Evolutionary conservation across 139 green algal genomes (phyloP).

Genomic region (Chlamydomonas sp.): DNA sequence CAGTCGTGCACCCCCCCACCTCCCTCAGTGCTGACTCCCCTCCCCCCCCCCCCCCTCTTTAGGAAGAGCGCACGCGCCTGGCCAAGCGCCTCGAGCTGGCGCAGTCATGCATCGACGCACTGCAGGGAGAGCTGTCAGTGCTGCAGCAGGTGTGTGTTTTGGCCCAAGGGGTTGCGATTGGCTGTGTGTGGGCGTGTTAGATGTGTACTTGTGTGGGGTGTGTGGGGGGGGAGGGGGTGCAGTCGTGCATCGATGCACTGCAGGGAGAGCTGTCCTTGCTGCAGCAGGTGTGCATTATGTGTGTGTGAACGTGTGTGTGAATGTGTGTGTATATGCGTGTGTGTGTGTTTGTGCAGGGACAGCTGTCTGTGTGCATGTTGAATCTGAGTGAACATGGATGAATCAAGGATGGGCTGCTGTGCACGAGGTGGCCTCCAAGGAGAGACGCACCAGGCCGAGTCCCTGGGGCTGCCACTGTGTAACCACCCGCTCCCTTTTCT

Average conservation of each 20-base stretch:
- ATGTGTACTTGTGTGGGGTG: too few relatives aligned
- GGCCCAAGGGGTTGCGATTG: constrained; percentile 2
- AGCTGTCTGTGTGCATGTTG: constrained; percentile 12
- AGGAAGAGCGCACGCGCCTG: constrained; percentile 10
- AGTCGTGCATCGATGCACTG: constrained; percentile 19
- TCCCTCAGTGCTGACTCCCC: not conserved
- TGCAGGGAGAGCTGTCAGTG: constrained; percentile 21
- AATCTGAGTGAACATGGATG: not conserved
- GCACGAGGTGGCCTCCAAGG: too few relatives aligned
- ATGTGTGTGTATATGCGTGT: constrained; percentile 8
- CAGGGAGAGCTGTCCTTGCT: constrained; percentile 21
- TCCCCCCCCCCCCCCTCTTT: not conserved
- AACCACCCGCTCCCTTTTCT: too few relatives aligned
- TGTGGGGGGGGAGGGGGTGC: constrained; percentile 20
- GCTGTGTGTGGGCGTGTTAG: constrained; percentile 13
- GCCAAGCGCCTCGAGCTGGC: constrained; percentile 19
- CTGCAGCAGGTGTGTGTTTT: constrained; percentile 18
- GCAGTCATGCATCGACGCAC: constrained; percentile 16
- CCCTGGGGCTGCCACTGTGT: too few relatives aligned
- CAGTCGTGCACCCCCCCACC: too few relatives aligned
- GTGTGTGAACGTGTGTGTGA: not conserved
- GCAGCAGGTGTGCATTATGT: constrained; percentile 16
- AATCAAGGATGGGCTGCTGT: too few relatives aligned
- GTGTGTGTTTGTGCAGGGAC: constrained; percentile 15
- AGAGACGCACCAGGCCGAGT: too few relatives aligned